A percentile compares a stretch with the other conserved stretches of the same genome.
These are phyloP conservation scores for Rhizopus microsporus DNA, from an alignment of 371 early-diverging fungal genomes.

Conservation along the genomic window DNA sequence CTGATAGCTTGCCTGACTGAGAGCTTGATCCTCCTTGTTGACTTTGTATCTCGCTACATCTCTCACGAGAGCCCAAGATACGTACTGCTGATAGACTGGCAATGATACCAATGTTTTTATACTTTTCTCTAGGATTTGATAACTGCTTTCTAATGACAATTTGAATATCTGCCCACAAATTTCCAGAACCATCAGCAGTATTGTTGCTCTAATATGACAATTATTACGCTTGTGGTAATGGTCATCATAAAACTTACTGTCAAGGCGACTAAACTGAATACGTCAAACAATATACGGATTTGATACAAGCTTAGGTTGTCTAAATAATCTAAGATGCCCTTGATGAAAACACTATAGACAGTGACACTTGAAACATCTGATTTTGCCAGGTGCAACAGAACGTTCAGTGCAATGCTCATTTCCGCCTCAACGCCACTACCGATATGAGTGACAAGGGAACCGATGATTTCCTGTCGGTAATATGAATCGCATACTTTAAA, in stretches of 20 bases:
- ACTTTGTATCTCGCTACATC: conserved; percentile 13
- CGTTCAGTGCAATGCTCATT: conserved; percentile 66
- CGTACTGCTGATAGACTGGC: conserved; percentile 75
- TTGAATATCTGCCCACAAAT: conserved; percentile 67
- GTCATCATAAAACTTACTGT: conserved; percentile 38
- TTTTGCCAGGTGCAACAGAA: conserved; percentile 58
- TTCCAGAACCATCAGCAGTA: conserved; percentile 25
- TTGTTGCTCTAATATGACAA: conserved; percentile 16
- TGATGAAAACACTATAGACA: conserved; percentile 72
- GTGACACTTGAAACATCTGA: conserved; percentile 50
- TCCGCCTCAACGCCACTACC: conserved; percentile 76
- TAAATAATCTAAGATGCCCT: conserved; percentile 78
- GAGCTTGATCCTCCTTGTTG: conserved; percentile 21
- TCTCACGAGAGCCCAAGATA: conserved; percentile 56
- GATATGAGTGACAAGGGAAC: conserved; percentile 78
- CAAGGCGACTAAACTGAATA: conserved; percentile 68
- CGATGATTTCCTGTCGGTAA: conserved; percentile 77
- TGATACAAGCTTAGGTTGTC: conserved; percentile 70
- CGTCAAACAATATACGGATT: conserved; percentile 68
- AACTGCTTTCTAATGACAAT: conserved; percentile 82
- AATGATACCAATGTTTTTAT: conserved; percentile 78
- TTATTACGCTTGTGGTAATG: neutral
- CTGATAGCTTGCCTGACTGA: conserved; percentile 16
- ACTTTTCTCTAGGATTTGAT: conserved; percentile 68
- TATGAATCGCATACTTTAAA: conserved; percentile 64